A percentile compares a stretch with the other conserved stretches of the same genome.
These are phyloP conservation scores for Pleurotus pulmonarius DNA, from an alignment of 768 basidiomycete species.

Conservation along the genomic window DNA sequence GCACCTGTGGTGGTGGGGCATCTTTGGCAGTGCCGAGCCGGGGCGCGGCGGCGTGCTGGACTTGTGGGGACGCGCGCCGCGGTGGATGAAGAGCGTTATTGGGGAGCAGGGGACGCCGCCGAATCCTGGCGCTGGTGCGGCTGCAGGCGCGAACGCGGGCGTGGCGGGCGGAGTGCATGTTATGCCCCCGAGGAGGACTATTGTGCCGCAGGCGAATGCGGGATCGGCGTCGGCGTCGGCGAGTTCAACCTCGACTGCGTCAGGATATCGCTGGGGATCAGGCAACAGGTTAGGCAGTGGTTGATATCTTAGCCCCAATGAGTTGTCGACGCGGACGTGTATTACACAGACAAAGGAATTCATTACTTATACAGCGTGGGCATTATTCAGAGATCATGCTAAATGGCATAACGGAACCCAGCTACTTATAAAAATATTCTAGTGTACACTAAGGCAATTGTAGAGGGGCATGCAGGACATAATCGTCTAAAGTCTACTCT, in stretches of 20 bases:
- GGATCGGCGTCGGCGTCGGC: constrained; percentile 7
- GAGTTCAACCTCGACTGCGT: constrained; percentile 3
- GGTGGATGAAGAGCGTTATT: constrained; percentile 51
- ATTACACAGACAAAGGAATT: no score
- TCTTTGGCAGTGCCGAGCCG: constrained; percentile 51
- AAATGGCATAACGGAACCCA: no score
- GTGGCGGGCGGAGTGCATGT: constrained; percentile 53
- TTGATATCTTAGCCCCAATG: not conserved
- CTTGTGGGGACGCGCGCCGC: constrained; percentile 46
- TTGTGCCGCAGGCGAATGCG: constrained; percentile 4
- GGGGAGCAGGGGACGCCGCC: constrained; percentile 33
- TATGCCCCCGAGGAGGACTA: constrained; percentile 44
- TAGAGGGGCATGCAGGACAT: not conserved
- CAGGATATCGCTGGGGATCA: constrained; percentile 45
- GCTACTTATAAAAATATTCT: no score
- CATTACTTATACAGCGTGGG: no score
- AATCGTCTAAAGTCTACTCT: not conserved
- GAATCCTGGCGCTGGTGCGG: constrained; percentile 25
- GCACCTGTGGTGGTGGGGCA: constrained; percentile 77
- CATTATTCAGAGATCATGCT: no score
- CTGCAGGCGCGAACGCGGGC: constrained; percentile 31
- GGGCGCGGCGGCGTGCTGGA: constrained; percentile 39
- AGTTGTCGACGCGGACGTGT: no score
- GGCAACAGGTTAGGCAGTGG: constrained; percentile 45
- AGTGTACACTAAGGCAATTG: no score